Evolutionary conservation across 257 asterid genomes (phyloP).

Genomic region (Ilex aquifolium): DNA sequence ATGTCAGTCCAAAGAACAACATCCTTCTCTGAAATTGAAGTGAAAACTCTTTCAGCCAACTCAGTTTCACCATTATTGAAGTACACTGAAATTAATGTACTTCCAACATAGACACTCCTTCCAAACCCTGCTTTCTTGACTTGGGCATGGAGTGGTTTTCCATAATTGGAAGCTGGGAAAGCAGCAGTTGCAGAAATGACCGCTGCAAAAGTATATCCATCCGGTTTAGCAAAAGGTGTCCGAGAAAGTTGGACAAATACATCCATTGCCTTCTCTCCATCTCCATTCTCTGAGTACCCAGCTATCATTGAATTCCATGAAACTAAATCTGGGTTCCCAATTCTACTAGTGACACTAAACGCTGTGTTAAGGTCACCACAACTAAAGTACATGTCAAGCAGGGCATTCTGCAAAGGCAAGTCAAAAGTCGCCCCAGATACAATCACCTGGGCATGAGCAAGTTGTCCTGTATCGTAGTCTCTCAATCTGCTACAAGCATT

Average conservation of each 20-base stretch:
- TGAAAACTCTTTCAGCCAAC: conserved; percentile 51
- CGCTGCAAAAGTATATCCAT: conserved; percentile 72
- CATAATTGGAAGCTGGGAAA: conserved; percentile 46
- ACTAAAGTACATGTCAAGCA: conserved; percentile 76
- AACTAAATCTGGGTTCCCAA: conserved; percentile 56
- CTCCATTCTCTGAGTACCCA: conserved; percentile 61
- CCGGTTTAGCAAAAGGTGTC: conserved; percentile 34
- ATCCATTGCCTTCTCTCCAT: conserved; percentile 50
- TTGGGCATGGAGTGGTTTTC: conserved; percentile 72
- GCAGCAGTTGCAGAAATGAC: conserved; percentile 39
- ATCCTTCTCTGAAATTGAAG: conserved; percentile 44
- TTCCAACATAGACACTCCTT: conserved; percentile 39
- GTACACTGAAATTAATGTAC: conserved; percentile 67
- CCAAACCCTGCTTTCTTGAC: conserved; percentile 54
- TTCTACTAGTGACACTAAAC: conserved; percentile 35
- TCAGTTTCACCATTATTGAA: conserved; percentile 40
- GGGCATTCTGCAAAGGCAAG: conserved; percentile 65
- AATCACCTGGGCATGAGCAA: conserved; percentile 52
- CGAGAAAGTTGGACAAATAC: conserved; percentile 38
- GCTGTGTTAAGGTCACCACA: conserved; percentile 50
- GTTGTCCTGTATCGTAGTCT: conserved; percentile 39
- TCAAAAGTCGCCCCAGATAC: conserved; percentile 38
- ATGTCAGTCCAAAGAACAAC: conserved; percentile 82
- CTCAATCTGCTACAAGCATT: conserved; percentile 61
- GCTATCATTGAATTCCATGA: conserved; percentile 87